Conservation (phyloP, 805 yeast genomes). For the Saturnispora halmiae region DNA sequence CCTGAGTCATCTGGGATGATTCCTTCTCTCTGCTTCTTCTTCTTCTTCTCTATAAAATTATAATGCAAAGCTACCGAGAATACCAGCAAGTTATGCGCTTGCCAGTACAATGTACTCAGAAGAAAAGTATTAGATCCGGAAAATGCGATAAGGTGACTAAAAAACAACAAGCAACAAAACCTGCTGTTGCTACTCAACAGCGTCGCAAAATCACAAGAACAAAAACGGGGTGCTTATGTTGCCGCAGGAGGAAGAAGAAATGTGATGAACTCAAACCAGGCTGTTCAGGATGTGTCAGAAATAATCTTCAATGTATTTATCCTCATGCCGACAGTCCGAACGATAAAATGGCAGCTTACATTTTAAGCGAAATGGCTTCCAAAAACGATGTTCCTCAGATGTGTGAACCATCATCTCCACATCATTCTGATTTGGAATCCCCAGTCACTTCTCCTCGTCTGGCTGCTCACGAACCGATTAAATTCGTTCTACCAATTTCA, state of each 20-base stretch:
- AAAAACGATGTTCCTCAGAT: slow-evolving; percentile 5
- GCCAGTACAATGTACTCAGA: neutral
- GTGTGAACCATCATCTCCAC: slow-evolving; percentile 14
- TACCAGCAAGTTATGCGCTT: slow-evolving; percentile 9
- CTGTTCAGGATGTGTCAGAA: slow-evolving; percentile 30
- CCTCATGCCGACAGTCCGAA: slow-evolving; percentile 16
- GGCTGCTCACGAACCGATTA: slow-evolving; percentile 13
- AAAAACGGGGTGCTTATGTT: slow-evolving; percentile 32
- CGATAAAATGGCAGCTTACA: slow-evolving; percentile 8
- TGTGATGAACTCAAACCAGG: slow-evolving; percentile 30
- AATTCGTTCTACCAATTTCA: slow-evolving; percentile 7
- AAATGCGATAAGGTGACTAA: slow-evolving; percentile 7
- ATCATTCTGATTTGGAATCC: slow-evolving; percentile 16
- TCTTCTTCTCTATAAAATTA: neutral
- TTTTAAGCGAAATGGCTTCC: slow-evolving; percentile 9
- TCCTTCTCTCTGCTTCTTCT: neutral
- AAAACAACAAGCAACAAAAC: neutral
- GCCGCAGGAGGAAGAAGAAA: slow-evolving; percentile 32
- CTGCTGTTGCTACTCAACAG: neutral
- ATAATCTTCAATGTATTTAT: slow-evolving; percentile 28
- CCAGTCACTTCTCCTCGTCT: slow-evolving; percentile 25
- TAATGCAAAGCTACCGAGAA: slow-evolving; percentile 7
- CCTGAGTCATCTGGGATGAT: slow-evolving; percentile 10
- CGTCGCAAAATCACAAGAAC: slow-evolving; percentile 27
- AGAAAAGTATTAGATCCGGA: neutral